Percentiles rank a stretch among this genome's conserved stretches.
phyloP scores from a whole-genome alignment of 2,329 filamentous ascomycete genomes.

The Alternaria novae-zelandiae region DNA sequence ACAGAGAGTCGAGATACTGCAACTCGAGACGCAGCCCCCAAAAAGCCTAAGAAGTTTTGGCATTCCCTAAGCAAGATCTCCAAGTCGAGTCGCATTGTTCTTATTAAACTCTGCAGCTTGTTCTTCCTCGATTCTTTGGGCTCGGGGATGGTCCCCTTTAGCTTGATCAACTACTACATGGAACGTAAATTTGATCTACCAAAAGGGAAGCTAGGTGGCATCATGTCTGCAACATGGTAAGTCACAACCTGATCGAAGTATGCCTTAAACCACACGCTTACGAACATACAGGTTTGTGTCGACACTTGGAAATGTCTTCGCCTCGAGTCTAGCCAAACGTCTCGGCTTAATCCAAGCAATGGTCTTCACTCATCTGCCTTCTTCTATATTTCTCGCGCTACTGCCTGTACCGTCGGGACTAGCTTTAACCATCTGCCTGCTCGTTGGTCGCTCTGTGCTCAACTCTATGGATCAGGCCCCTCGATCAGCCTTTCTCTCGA shows the following conservation, averaged over 20 bases:
- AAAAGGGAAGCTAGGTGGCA: conserved; percentile 60
- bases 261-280: background rate
- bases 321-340: conserved; percentile 64
- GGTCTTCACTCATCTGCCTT: conserved; percentile 47
- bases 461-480: conserved; percentile 50
- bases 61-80: conserved; percentile 62
- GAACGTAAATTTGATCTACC: conserved; percentile 63
- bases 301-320: conserved; percentile 40
- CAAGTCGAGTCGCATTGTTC: conserved; percentile 58
- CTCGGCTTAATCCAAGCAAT: conserved; percentile 59
- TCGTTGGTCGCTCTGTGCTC: conserved; percentile 39
- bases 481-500: conserved; percentile 43
- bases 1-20: background rate
- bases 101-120: conserved; percentile 69
- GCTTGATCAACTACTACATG: conserved; percentile 60
- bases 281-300: conserved; percentile 34
- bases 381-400: conserved; percentile 43
- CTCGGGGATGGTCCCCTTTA: conserved; percentile 67
- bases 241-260: background rate
- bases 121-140: conserved; percentile 74
- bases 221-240: conserved; percentile 57
- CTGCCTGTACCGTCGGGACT: conserved; percentile 35
- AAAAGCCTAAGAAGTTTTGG: conserved; percentile 21
- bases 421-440: conserved; percentile 36
- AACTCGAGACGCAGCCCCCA: conserved; percentile 19